Evolutionary conservation across 257 asterid species (phyloP), one percentile per base, ranked within the genome.

Genomic region (Solanum lycopersicoides): DNA sequence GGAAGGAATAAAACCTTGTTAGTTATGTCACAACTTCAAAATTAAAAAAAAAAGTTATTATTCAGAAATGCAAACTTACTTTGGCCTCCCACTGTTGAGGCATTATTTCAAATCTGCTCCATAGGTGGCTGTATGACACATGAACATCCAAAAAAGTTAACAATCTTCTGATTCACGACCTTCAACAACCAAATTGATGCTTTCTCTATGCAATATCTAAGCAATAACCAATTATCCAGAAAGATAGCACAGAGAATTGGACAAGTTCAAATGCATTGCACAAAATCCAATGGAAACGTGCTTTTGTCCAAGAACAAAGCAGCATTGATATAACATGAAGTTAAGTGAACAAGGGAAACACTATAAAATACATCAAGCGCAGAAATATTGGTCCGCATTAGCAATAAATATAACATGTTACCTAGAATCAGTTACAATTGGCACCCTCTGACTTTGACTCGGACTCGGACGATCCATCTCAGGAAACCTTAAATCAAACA

Each of bases 371-470:
- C 14, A 79, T 45, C 59, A 79, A 79, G 18, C 23, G 16, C 42
- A 30, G 6, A 10, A 45, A 79, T 13, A 13, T 77, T 25, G 14
- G 60, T 77, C 41, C 41, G 15, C 6, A 77, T 25, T 44, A 47
- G 20, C 28, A 80, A 80, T 80, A 16, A 45, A 28, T 35, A 44
- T n/a, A 77, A 77, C 37, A 25, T 77, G n/a, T 60, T 73, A 88
- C 90, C 90, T 85, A 75, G 66, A 68, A 14, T 32, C 41, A 82
- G 83, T 53, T 13, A 86, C 75, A 88, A 83, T 80, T 80, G 84
- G 79, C 6, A 44, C 30, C 44, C 37, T 21, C 42, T 23, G 76
- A 69, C 71, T 63, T 10, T 23, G 76, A 69, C 71, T 63, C 3
- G 16, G 71, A 63, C 47, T 56, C 23, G 5, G 53, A 9, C 18